Evolutionary conservation across 208 protist genomes (phyloP).

Genomic region (Acanthamoeba royreba): DNA sequence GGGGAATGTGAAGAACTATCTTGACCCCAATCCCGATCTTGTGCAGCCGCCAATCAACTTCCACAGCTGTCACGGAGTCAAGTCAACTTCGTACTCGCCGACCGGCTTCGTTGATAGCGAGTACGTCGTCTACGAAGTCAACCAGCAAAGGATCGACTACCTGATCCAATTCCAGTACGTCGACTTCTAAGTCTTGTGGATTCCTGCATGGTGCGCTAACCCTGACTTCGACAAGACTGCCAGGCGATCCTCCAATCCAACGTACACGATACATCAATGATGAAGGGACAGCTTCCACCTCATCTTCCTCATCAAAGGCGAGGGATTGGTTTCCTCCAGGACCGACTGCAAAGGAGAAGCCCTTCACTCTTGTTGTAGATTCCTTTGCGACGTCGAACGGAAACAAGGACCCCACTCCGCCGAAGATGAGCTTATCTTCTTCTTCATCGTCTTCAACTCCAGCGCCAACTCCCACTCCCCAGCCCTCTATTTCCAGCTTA

Average conservation of each 20-base stretch:
- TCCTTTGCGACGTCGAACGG: no score
- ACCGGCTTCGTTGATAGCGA: constrained; percentile 66
- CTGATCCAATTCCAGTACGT: constrained; percentile 55
- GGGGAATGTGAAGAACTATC: constrained; percentile 10
- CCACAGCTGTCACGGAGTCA: constrained; percentile 5
- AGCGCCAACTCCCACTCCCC: no score
- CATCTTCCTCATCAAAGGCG: no score
- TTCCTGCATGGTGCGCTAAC: not conserved
- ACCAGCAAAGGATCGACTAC: constrained; percentile 66
- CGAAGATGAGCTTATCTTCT: no score
- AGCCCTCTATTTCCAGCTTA: not conserved
- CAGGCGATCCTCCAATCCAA: no score
- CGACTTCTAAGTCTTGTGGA: not conserved
- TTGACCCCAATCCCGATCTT: constrained; percentile 28
- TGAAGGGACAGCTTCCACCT: no score
- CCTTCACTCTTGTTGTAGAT: no score
- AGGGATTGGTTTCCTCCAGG: no score
- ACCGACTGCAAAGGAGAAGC: no score
- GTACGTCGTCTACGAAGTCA: constrained; percentile 70
- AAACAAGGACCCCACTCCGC: no score
- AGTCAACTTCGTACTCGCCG: not conserved
- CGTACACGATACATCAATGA: no score
- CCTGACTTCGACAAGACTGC: not conserved
- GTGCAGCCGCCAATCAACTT: constrained; percentile 52
- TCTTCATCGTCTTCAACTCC: no score